Evolutionary conservation across 345 rosid species (phyloP), one percentile per base, ranked within the genome.

Genomic region (Melaleuca alternifolia): DNA sequence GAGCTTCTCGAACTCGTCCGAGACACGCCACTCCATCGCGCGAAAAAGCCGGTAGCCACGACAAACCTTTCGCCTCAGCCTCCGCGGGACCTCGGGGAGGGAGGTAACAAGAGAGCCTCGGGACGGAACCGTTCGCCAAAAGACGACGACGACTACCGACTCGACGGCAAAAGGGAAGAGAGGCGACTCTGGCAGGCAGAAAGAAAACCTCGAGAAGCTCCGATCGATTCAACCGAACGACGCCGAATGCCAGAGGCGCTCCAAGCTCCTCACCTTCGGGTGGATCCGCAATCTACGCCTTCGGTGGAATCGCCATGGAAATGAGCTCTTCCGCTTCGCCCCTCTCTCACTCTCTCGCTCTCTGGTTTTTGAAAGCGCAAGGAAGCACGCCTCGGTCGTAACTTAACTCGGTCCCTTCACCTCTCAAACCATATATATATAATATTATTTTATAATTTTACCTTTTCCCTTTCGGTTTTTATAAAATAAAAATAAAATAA

Each of bases 1-100:
- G 41, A 87, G 89, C 51, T 87, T 87, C 87, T 87, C 89, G 61
- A 54, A 87, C 77, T 87, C 89, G 18, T 87, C 87, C 20, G 53
- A 83, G 18, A 54, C 51, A 41, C 86, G 56, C 85, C 83, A 61
- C 52, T 87, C 88, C 88, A 87, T 87, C 56, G 24, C 44, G 3
- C 23, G 44, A 1, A 2, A 62, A 61, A 61, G 18, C 18, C 41
- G 41, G 41, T 0, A 30, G 44, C 76, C 21, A 20, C 24, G 8
- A 37, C 46, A 65, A 0, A 0, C 79, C 79, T 33, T 33, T 71
- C 79, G 13, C 24, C 48, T 71, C 5, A 71, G 48, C 77, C 77
- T 65, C 46, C 23, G 77, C 23, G 33, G 77, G 6, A 65, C 77
- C 77, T 33, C 46, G 3, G 41, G 41, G 41, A 4, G 41, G 41